These are phyloP conservation scores for Sporothrix protearum DNA, from an alignment of 2,329 filamentous ascomycete species.

Conservation along the genomic window DNA sequence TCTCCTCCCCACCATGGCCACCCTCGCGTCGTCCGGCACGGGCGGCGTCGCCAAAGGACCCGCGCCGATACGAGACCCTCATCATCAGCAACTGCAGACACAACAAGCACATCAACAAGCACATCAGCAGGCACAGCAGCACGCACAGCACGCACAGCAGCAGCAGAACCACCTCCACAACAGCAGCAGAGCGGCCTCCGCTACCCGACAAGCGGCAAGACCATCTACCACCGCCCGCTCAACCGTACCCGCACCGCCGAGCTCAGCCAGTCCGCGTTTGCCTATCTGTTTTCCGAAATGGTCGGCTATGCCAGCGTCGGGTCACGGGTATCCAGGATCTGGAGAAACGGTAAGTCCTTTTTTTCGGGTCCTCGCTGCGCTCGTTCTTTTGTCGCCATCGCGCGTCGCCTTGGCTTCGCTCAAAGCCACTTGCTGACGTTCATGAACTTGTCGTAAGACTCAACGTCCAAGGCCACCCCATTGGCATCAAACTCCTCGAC, in stretches of 20 bases:
- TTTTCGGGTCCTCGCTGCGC: neutral
- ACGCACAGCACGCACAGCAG: neutral
- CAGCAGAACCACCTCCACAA: slow-evolving; percentile 31
- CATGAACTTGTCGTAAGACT: slow-evolving; percentile 51
- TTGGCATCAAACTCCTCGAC: slow-evolving; percentile 91
- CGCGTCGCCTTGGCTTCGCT: neutral
- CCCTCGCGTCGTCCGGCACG: slow-evolving; percentile 17
- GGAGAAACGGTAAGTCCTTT: slow-evolving; percentile 68
- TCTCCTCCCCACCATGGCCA: neutral
- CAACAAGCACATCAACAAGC: slow-evolving; percentile 20
- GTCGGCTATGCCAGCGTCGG: slow-evolving; percentile 88
- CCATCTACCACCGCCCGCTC: slow-evolving; percentile 93
- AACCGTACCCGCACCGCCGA: slow-evolving; percentile 86
- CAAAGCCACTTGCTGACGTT: neutral
- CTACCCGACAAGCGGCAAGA: slow-evolving; percentile 90
- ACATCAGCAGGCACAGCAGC: slow-evolving; percentile 4
- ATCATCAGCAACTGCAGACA: too few relatives aligned
- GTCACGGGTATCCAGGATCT: slow-evolving; percentile 92
- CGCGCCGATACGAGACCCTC: slow-evolving; percentile 19
- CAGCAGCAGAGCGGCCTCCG: slow-evolving; percentile 61
- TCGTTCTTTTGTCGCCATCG: neutral
- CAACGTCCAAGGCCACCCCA: slow-evolving; percentile 86
- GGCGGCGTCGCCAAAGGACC: slow-evolving; percentile 22
- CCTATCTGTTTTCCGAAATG: slow-evolving; percentile 95
- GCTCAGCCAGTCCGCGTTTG: slow-evolving; percentile 89